phyloP scores from a whole-genome alignment of 108 stramenopile genomes.

The Phaeodactylum tricornutum region DNA sequence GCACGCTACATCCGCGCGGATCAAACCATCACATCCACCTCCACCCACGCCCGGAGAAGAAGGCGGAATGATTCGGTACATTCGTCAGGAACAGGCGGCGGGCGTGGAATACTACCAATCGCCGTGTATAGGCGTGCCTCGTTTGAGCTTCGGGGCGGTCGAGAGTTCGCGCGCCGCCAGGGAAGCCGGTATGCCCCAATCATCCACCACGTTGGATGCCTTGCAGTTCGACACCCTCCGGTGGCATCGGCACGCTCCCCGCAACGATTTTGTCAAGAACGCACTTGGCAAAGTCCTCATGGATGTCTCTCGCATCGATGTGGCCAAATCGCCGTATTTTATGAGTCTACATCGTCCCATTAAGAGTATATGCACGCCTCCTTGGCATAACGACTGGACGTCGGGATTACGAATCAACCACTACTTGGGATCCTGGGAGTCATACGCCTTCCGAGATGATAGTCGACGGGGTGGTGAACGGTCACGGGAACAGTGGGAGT shows the following conservation, averaged over 20 bases:
- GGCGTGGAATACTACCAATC: slow-evolving; percentile 17
- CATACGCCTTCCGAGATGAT: slow-evolving; percentile 37
- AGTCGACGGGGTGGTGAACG: slow-evolving; percentile 26
- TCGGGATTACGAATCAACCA: slow-evolving; percentile 36
- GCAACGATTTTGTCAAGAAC: slow-evolving; percentile 31
- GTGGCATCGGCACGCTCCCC: slow-evolving; percentile 23
- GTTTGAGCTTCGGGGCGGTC: slow-evolving; percentile 27
- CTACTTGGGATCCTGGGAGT: slow-evolving; percentile 35
- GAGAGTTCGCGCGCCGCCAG: too few species aligned
- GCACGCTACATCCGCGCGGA: slow-evolving; percentile 1
- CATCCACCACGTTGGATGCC: slow-evolving; percentile 6
- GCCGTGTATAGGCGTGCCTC: slow-evolving; percentile 30
- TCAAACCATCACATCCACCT: slow-evolving; percentile 9
- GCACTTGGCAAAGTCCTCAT: slow-evolving; percentile 34
- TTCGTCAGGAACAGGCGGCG: slow-evolving; percentile 20
- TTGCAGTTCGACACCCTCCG: slow-evolving; percentile 30
- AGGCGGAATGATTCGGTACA: slow-evolving; percentile 24
- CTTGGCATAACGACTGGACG: slow-evolving; percentile 23
- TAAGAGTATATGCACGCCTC: slow-evolving; percentile 13
- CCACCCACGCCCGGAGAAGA: slow-evolving; percentile 25
- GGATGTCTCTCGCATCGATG: slow-evolving; percentile 33
- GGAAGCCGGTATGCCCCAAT: too few species aligned
- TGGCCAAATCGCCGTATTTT: slow-evolving; percentile 9
- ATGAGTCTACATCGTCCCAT: slow-evolving; percentile 29
- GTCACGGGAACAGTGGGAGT: slow-evolving; percentile 25